Percentiles rank a stretch among this genome's conserved stretches.
Conservation (phyloP, 441 rosid species). For the Jatropha multifida region DNA sequence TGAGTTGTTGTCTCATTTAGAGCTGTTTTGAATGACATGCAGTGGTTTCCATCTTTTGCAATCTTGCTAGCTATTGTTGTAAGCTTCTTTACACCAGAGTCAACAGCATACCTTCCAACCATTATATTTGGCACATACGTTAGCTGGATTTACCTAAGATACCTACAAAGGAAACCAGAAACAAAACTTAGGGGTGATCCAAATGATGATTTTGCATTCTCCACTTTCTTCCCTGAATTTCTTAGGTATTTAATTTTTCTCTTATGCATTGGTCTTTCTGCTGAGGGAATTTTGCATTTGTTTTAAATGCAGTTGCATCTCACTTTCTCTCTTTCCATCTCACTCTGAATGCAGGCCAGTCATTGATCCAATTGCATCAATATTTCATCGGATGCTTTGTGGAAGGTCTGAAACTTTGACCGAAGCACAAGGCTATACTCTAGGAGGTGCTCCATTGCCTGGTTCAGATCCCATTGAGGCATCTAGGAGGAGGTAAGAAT, state of each 20-base stretch:
- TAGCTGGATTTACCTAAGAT: slow-evolving; percentile 95
- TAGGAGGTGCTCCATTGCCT: slow-evolving; percentile 72
- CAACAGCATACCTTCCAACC: slow-evolving; percentile 80
- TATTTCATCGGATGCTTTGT: slow-evolving; percentile 79
- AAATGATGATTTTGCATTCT: slow-evolving; percentile 90
- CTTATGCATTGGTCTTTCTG: neutral
- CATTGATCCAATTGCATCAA: slow-evolving; percentile 71
- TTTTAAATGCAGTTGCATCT: neutral
- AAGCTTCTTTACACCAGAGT: slow-evolving; percentile 76
- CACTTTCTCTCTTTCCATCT: neutral
- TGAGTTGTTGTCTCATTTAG: slow-evolving; percentile 21
- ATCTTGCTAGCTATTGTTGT: slow-evolving; percentile 57
- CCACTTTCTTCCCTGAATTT: slow-evolving; percentile 86
- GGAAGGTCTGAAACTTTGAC: slow-evolving; percentile 56
- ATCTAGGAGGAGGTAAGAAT: slow-evolving; percentile 81
- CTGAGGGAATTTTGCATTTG: slow-evolving; percentile 4
- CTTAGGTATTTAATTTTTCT: slow-evolving; percentile 50
- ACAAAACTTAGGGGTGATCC: slow-evolving; percentile 91
- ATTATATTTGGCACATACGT: slow-evolving; percentile 82
- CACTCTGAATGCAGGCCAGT: slow-evolving; percentile 53
- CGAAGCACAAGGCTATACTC: slow-evolving; percentile 48
- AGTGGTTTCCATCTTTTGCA: slow-evolving; percentile 93
- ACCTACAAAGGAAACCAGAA: slow-evolving; percentile 81
- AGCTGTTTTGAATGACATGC: slow-evolving; percentile 32
- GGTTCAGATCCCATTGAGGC: slow-evolving; percentile 96